Base-by-base conservation (phyloP, 768 basidiomycete genomes). In the Leucosporidium scottii region DNA sequence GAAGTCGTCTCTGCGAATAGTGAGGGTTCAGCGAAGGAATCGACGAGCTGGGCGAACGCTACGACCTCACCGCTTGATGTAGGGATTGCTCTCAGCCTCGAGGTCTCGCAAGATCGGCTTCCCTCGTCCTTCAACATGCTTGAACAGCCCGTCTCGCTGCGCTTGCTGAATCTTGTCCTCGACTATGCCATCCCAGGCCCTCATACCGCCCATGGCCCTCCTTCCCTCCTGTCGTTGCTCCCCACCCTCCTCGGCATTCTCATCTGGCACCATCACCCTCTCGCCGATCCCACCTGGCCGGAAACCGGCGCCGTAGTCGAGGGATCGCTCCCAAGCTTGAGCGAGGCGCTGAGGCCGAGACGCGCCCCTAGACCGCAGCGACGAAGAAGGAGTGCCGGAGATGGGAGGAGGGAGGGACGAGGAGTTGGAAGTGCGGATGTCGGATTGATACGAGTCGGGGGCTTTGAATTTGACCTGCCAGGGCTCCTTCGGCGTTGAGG, bases 101-200 rank as follows among this genome's bases (percentile, higher is more conserved):
- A 44, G 8, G 15, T 44, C 39, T 17, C 39, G 39, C 15, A 44
- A 17, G 8, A 44, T 44, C 2, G 39, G 39, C 39, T 44, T 44
- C 15, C 39, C 39, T 17, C 39, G 8, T 10, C 39, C 39, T 13
- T 44, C 15, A 13, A 44, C 39, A 17, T 44, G 13, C 39, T 44
- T 44, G 39, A 44, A 44, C 10, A 44, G 27, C 53, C 53, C 15
- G 1, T n/a, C 25, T 12, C 25, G 3, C 9, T 15, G n/a, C 20
- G 86, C 87, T 81, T 82, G 84, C 87, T 88, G 71, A 49, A 54
- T 27, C 66, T 57, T 61, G 17, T 67, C 59, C 57, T 71, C 70
- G 10, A 67, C 59, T 21, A 67, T 62, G 15, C 63, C 66, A 17
- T 61, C 66, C 36, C 51, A 71, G 0, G 27, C 59, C 1, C 59